Evolutionary conservation across 305 asterid species (phyloP), one percentile per base, ranked within the genome.

Genomic region (Fraxinus paxiana): DNA sequence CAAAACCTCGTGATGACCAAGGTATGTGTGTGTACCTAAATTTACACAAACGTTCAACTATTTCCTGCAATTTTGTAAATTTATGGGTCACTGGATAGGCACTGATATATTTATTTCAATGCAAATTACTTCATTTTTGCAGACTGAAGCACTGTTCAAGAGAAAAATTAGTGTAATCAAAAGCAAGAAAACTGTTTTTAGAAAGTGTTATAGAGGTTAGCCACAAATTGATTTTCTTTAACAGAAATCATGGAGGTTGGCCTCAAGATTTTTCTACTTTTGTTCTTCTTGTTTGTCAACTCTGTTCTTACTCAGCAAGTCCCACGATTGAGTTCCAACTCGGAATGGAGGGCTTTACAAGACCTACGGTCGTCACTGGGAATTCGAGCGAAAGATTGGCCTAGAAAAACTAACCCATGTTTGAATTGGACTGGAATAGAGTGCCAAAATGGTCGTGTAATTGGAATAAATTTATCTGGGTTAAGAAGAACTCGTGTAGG

Each of bases 291-390:
- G 38, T 65, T 83, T 31, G 82, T 86, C 73, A 72, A 73, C 84
- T 82, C 85, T 38, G 87, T 33, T 30, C 59, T 76, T 46, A 33
- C 89, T 83, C 90, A 81, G 78, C 28, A 81, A 9, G 70, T 33
- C 6, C 80, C 73, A 30, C 85, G 77, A 34, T 85, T 86, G 79
- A 88, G 85, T 63, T 87, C 83, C 1, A 51, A 54, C 41, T 46
- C 87, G 59, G 96, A 92, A 86, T 82, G 85, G 80, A 80, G 80
- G 72, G 90, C 93, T 24, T 80, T 92, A 74, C 79, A 87, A 73
- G 81, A 83, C 18, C 93, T 92, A 71, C 86, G 94, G 6, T 84
- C 89, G 5, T 90, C 96, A 12, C 90, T 92, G 30, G 90, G 90
- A 38, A 86, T 92, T 79, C 82, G 82, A 51, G 88, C 89, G 2